Percentiles rank a stretch among this genome's conserved stretches.
Conservation (phyloP, 2,329 filamentous ascomycete genomes). For the Monilinia vaccinii-corymbosi region DNA sequence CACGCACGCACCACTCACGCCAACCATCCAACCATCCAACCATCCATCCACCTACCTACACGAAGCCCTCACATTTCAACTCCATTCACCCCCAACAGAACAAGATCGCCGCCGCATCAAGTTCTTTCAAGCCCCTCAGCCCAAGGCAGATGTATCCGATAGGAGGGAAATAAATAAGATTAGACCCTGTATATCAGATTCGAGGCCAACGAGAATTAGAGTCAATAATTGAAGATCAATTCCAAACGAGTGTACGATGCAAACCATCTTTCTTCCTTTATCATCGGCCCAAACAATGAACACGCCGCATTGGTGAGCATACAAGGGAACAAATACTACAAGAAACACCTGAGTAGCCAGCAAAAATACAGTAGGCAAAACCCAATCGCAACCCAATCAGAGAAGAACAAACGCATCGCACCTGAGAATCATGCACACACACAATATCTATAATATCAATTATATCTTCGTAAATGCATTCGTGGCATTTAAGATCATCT, state of each 20-base stretch:
- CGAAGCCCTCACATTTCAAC: no score
- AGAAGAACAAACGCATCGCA: not conserved
- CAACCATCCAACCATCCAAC: no score
- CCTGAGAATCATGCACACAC: not conserved
- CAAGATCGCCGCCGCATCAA: no score
- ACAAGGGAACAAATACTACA: not conserved
- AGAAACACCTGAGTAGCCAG: not conserved
- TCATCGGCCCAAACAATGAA: not conserved
- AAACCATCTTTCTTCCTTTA: not conserved
- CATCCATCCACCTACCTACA: no score
- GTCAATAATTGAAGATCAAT: not conserved
- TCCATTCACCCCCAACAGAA: no score
- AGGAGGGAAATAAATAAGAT: not conserved
- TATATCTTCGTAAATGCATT: slow-evolving; percentile 13
- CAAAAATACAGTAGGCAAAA: not conserved
- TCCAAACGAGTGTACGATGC: not conserved
- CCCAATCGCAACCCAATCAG: not conserved
- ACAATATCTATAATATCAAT: slow-evolving; percentile 1
- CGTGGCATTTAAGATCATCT: slow-evolving; percentile 10
- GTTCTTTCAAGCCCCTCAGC: no score
- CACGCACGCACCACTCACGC: no score
- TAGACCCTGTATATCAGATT: not conserved
- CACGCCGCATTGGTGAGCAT: no score
- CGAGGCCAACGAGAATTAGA: not conserved
- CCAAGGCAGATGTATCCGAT: not conserved